Base-by-base conservation (phyloP, 192 early-diverging fungal genomes). In the Coemansia sp. region DNA sequence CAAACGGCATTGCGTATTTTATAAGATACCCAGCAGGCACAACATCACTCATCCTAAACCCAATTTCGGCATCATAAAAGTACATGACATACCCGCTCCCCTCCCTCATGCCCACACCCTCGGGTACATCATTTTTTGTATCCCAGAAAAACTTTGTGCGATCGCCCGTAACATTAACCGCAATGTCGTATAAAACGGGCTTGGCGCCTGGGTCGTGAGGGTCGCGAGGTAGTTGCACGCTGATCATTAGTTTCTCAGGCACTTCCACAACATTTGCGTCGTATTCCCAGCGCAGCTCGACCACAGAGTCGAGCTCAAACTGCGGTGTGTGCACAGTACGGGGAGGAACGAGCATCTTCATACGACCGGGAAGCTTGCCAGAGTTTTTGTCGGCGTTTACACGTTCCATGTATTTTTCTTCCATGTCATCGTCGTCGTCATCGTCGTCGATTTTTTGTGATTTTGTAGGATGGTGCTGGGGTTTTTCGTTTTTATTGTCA, bases 1-100 rank as follows among this genome's bases (percentile, higher is more conserved):
- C 73, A 70, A 82, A 82, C 23, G 80, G 80, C 80, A 82, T 82
- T 0, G 74, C 68, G 60, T 77, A 77, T 57, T 82, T 82, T 51
- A 82, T 73, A 60, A 82, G 61, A 29, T 77, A 77, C 2, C 80
- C 80, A 2, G 80, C 70, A 0, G 80, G 80, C 52, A 77, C 74
- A 19, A 77, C 80, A 29, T 77, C 75, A 41, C 80, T 82, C 75
- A 77, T 82, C 51, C 70, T 50, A 53, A 81, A 81, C n/a, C 80
- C 80, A 56, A 82, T 73, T 16, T 82, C 74, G 48, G 67, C 75
- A 56, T 82, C 80, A 26, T 82, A 82, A 64, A 82, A 70, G 70
- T 74, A 77, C 80, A 82, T 72, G 5, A 62, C 77, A 48, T 82
- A 82, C 25, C 80, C 80, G 57, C 62, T 70, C 50, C 80, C 80